phyloP scores from a whole-genome alignment of 345 rosid species.

The Hevea brasiliensis region DNA sequence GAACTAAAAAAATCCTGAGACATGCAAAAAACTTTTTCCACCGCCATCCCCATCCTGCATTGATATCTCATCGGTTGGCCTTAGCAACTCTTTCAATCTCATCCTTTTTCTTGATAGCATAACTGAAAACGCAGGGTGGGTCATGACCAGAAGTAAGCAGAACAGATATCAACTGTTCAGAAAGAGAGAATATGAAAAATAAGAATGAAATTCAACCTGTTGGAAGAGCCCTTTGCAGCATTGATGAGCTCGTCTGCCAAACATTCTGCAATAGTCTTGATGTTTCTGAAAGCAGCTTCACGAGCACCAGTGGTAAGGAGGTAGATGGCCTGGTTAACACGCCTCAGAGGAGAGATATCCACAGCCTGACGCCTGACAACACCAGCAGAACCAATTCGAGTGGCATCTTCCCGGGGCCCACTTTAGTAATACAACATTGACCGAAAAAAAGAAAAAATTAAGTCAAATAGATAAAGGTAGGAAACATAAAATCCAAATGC shows the following conservation, averaged over 20 bases:
- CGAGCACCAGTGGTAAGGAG: slow-evolving; percentile 93
- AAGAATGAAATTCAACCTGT: slow-evolving; percentile 49
- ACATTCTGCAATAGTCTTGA: slow-evolving; percentile 92
- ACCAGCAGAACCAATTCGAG: slow-evolving; percentile 97
- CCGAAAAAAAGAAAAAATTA: not conserved
- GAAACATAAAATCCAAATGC: not conserved
- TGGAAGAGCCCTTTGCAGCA: slow-evolving; percentile 97
- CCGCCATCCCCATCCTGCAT: too few relatives aligned
- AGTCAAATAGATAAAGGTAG: not conserved
- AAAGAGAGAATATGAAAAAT: not conserved
- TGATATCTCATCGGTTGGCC: slow-evolving; percentile 75
- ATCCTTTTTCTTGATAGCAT: slow-evolving; percentile 97
- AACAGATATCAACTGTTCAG: not conserved
- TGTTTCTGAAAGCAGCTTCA: slow-evolving; percentile 87
- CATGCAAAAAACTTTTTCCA: too few relatives aligned
- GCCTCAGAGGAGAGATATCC: slow-evolving; percentile 90
- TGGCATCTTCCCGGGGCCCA: slow-evolving; percentile 97
- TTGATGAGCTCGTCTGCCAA: slow-evolving; percentile 97
- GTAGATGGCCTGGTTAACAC: slow-evolving; percentile 88
- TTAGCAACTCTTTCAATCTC: slow-evolving; percentile 98
- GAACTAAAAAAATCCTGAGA: too few relatives aligned
- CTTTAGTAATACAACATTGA: slow-evolving; percentile 28
- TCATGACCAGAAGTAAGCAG: not conserved
- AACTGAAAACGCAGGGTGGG: slow-evolving; percentile 26
- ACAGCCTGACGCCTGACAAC: slow-evolving; percentile 98